phyloP scores from a whole-genome alignment of 352 stramenopile genomes.

The Phytophthora agathidicida region DNA sequence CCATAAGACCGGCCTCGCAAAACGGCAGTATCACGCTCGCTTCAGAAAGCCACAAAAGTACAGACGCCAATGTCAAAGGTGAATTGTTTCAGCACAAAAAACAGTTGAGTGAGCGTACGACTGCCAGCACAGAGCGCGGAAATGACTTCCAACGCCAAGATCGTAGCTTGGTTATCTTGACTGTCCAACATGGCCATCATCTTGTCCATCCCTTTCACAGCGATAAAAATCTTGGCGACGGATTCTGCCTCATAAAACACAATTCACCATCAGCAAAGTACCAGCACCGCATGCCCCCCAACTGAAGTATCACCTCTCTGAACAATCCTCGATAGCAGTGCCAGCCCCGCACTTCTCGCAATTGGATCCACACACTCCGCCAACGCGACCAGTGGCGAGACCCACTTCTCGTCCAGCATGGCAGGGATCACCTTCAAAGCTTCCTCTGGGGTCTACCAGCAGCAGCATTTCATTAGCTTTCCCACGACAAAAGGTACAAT shows the following conservation, averaged over 20 bases:
- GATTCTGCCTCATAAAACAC: constrained; percentile 29
- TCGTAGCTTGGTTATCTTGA: constrained; percentile 36
- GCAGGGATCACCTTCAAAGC: constrained; percentile 54
- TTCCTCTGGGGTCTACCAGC: constrained; percentile 45
- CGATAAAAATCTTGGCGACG: constrained; percentile 53
- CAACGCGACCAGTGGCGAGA: constrained; percentile 65
- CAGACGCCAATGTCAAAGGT: not conserved
- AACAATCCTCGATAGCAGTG: constrained; percentile 58
- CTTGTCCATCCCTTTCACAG: constrained; percentile 55
- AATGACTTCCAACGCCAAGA: constrained; percentile 60
- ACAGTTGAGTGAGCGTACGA: constrained; percentile 30
- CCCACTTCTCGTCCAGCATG: constrained; percentile 70
- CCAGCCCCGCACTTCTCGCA: constrained; percentile 52
- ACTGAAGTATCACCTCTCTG: constrained; percentile 43
- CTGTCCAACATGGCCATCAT: constrained; percentile 46
- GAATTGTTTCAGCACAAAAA: not conserved
- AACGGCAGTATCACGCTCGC: constrained; percentile 49
- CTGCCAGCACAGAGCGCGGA: constrained; percentile 54
- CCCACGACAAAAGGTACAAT: not conserved
- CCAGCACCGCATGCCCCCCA: too few species aligned
- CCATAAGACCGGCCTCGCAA: constrained; percentile 51
- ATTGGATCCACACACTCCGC: constrained; percentile 56
- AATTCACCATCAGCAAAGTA: too few species aligned
- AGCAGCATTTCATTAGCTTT: not conserved
- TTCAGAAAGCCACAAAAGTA: constrained; percentile 4